Base-by-base conservation (phyloP, 2,329 filamentous ascomycete species). In the Chlorencoelia australis region DNA sequence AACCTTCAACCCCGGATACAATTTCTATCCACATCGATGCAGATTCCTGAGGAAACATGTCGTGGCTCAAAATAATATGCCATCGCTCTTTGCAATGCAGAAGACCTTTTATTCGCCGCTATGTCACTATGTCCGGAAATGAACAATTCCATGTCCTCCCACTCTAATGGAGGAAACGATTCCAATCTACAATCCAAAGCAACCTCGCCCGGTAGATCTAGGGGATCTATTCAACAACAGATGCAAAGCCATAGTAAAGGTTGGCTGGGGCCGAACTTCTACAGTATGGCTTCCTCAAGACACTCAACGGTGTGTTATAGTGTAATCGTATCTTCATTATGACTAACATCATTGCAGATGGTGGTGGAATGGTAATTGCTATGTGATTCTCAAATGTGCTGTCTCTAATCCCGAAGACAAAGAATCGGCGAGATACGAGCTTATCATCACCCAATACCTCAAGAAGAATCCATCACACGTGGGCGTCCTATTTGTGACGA, bases 251-350 rank as follows among this genome's bases (percentile, higher is more conserved):
- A 47, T 54, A 2, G 53, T 59, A 36, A 64, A 64, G 42, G 47
- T 64, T 14, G 61, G 59, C 4, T 59, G 48, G 46, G 60, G 61
- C 2, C 51, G 52, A 13, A 59, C 57, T 46, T 63, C 61, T 7
- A 64, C 58, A 3, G 53, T 63, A 30, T 65, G 59, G 58, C 52
- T 63, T 30, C 58, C 60, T n/a, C 47, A 35, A 15, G 62, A 65
- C 27, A 33, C 21, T 17, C 24, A 42, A 21, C 22, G 6, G 4
- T 3, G 6, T 7, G 22, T 13, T 7, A 10, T 13, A 10, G 22
- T 24, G n/a, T 25, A 13, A 7, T 32, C 24, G 24, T 15, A 39
- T 39, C 7, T 18, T 15, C 22, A 29, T 33, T n/a, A n/a, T n/a
- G n/a, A 20, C 33, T 35, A 16, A 24, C 19, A 16, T 35, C 9